A percentile compares a stretch with the other conserved stretches of the same genome.
Evolutionary conservation across 164 flowering plant species (phyloP).

Genomic region (Warburgia ugandensis): DNA sequence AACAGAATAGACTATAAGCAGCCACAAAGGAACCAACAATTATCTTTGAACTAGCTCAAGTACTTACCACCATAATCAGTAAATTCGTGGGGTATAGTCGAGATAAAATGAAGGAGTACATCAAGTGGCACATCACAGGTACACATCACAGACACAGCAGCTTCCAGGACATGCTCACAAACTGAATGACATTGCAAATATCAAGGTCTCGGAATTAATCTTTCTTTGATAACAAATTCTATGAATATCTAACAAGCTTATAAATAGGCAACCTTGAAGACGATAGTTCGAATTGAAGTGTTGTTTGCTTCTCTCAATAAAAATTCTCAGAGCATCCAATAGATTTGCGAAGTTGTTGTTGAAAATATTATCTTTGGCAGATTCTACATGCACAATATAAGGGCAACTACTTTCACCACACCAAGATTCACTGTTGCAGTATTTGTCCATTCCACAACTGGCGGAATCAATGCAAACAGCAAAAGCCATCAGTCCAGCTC

Average conservation of each 20-base stretch:
- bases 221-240: background rate
- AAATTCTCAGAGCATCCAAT: slow-evolving; percentile 56
- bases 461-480: slow-evolving; percentile 69
- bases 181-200: slow-evolving; percentile 35
- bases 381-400: slow-evolving; percentile 14
- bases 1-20: no score
- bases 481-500: slow-evolving; percentile 87
- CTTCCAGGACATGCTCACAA: slow-evolving; percentile 58
- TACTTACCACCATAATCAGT: slow-evolving; percentile 66
- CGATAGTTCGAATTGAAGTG: slow-evolving; percentile 93
- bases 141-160: slow-evolving; percentile 49
- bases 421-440: slow-evolving; percentile 13
- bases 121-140: slow-evolving; percentile 55
- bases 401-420: slow-evolving; percentile 11
- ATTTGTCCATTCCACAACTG: slow-evolving; percentile 28
- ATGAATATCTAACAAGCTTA: slow-evolving; percentile 8
- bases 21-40: background rate
- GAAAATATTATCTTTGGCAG: slow-evolving; percentile 12
- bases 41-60: slow-evolving; percentile 2
- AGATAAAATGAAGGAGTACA: slow-evolving; percentile 57
- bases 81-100: slow-evolving; percentile 67
- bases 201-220: background rate
- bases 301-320: slow-evolving; percentile 78
- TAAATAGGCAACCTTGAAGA: slow-evolving; percentile 50
- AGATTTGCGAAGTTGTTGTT: slow-evolving; percentile 26